A percentile compares a stretch with the other conserved stretches of the same genome.
phyloP scores from a whole-genome alignment of 1,284 basidiomycete genomes.

The Ganoderma boninense region DNA sequence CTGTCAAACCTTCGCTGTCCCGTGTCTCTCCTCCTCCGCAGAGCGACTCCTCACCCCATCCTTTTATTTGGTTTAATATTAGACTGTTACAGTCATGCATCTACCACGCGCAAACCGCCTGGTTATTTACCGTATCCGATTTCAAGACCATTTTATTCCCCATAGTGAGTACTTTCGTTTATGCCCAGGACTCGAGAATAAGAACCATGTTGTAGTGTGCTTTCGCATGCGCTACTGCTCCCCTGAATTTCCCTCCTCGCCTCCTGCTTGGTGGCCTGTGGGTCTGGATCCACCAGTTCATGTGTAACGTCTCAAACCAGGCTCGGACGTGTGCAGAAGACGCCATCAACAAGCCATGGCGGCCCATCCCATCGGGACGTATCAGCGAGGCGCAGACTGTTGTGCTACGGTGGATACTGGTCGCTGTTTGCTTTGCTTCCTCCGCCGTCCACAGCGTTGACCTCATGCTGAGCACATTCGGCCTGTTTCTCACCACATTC shows the following conservation, averaged over 20 bases:
- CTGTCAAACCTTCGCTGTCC: too few species aligned
- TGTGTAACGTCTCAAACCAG: constrained; percentile 48
- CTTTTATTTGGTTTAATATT: too few species aligned
- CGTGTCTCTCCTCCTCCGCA: too few species aligned
- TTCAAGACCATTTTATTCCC: constrained; percentile 42
- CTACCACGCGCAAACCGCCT: constrained; percentile 30
- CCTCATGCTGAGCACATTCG: constrained; percentile 35
- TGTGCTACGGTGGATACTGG: constrained; percentile 40
- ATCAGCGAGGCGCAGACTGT: constrained; percentile 37
- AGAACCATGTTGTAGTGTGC: constrained; percentile 25
- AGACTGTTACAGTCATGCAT: not conserved
- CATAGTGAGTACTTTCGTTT: constrained; percentile 28
- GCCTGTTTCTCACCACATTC: constrained; percentile 39
- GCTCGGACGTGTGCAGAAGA: constrained; percentile 42
- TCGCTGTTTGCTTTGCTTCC: constrained; percentile 34
- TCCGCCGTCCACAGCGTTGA: constrained; percentile 36
- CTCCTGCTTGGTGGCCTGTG: constrained; percentile 32
- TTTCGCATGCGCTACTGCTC: constrained; percentile 37
- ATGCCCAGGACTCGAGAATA: not conserved
- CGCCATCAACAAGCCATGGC: constrained; percentile 43
- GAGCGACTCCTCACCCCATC: too few species aligned
- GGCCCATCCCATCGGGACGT: constrained; percentile 45
- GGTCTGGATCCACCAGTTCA: constrained; percentile 46
- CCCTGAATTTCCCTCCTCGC: constrained; percentile 28
- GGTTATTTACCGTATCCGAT: constrained; percentile 39